Evolutionary conservation across 306 rosid species (phyloP).

Genomic region (Prunus fruticosa): DNA sequence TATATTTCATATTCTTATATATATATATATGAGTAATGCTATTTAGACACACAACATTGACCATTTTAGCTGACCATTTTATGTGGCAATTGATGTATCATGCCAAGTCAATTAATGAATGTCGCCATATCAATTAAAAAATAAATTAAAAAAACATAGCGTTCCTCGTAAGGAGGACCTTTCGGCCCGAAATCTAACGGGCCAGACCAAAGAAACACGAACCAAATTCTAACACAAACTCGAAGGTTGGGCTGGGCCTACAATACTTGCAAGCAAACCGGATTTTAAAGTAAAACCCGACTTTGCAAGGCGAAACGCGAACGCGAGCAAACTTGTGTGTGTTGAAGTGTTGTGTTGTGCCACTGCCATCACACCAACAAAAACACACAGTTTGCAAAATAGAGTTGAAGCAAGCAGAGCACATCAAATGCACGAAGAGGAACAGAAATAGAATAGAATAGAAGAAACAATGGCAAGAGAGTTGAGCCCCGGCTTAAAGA

Average conservation of each 20-base stretch:
- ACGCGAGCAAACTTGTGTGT: neutral
- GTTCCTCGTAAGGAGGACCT: neutral
- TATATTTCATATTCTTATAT: no score
- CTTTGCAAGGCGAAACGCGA: neutral
- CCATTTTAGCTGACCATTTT: no score
- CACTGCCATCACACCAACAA: neutral
- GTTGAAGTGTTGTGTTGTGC: no score
- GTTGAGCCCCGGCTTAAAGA: conserved; percentile 74
- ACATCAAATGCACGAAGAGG: neutral
- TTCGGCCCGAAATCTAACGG: neutral
- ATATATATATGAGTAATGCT: no score
- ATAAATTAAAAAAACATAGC: no score
- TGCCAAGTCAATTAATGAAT: no score
- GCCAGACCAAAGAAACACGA: neutral
- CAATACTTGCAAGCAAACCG: neutral
- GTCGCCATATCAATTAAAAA: no score
- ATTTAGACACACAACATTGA: no score
- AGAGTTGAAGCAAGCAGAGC: neutral
- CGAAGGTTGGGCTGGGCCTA: neutral
- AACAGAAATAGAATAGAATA: neutral
- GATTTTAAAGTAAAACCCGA: neutral
- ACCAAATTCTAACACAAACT: neutral
- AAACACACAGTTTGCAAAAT: neutral
- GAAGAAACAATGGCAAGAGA: conserved; percentile 46
- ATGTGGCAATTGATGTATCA: no score